Base-by-base conservation (phyloP, 805 yeast species). In the Nadsonia fulvescens region DNA sequence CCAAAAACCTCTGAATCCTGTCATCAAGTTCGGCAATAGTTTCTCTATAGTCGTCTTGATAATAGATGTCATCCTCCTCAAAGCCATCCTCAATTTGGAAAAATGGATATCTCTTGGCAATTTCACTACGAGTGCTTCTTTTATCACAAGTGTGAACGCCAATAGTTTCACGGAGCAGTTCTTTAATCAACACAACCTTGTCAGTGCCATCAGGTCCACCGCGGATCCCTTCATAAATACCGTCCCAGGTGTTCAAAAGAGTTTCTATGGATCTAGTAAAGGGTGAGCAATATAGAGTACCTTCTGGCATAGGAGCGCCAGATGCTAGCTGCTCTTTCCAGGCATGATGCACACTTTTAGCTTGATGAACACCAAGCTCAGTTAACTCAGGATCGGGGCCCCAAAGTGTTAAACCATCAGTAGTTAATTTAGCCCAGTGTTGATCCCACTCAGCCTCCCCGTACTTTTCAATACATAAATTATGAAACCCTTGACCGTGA, bases 401-500 rank as follows among this genome's bases (percentile, higher is more conserved):
- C 46, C 68, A 64, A n/a, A n/a, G n/a, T n/a, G n/a, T n/a, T n/a
- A n/a, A n/a, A n/a, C n/a, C n/a, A n/a, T n/a, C n/a, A n/a, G n/a
- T n/a, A 3, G 18, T 25, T 10, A 25, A 32, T 20, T 31, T 27
- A 6, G 21, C 37, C 20, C 24, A 26, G n/a, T 22, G 17, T 11
- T 35, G 25, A 30, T 60, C 54, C 67, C 67, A 62, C 8, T 37
- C 54, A 18, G 49, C 42, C 18, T 54, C 49, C 9, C 68, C 70
- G 37, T 63, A 63, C 26, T 46, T 48, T 10, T 47, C 26, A 36
- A 60, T 59, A 14, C 63, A 66, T 29, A 50, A 39, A 37, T 64
- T 64, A 37, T 64, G 70, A 38, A 37, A 61, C 2, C 70, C 70
- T 34, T 64, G 65, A 4, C 69, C 70, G 33, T 64, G 70, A 27